Evolutionary conservation across 1,284 basidiomycete genomes (phyloP).

Genomic region (Ceratobasidium theobromae): DNA sequence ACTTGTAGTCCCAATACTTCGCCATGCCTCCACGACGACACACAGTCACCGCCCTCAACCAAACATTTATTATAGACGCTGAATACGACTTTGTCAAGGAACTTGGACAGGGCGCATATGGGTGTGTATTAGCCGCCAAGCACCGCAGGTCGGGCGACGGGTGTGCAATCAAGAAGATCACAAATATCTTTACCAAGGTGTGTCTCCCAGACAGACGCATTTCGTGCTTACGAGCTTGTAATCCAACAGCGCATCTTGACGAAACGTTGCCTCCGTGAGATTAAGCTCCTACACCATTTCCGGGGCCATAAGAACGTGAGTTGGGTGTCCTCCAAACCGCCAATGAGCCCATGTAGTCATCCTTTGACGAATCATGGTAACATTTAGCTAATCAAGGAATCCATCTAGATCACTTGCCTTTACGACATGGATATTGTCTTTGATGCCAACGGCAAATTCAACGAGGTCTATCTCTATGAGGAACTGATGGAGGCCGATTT

Average conservation of each 20-base stretch:
- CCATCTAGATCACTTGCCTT: constrained; percentile 75
- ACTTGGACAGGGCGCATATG: constrained; percentile 92
- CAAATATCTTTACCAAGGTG: constrained; percentile 94
- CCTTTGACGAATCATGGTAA: neutral
- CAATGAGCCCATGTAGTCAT: neutral
- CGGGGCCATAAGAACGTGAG: constrained; percentile 93
- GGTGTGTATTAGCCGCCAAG: constrained; percentile 85
- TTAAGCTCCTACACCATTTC: constrained; percentile 92
- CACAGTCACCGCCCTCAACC: constrained; percentile 77
- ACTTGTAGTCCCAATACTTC: neutral
- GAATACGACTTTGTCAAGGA: constrained; percentile 95
- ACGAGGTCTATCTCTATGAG: constrained; percentile 95
- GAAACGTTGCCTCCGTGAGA: constrained; percentile 90
- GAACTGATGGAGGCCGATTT: constrained; percentile 99
- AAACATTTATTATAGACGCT: constrained; percentile 82
- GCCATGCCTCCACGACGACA: constrained; percentile 55
- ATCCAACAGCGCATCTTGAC: constrained; percentile 78
- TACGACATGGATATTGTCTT: constrained; percentile 98
- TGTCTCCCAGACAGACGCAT: constrained; percentile 39
- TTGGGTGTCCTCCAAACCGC: neutral
- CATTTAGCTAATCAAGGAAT: constrained; percentile 32
- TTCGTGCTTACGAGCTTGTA: constrained; percentile 37
- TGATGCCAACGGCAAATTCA: constrained; percentile 84
- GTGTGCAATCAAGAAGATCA: constrained; percentile 96
- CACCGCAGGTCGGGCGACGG: constrained; percentile 85